Evolutionary conservation across 768 basidiomycete genomes (phyloP).

Genomic region (Hemileccinum rubropunctum): DNA sequence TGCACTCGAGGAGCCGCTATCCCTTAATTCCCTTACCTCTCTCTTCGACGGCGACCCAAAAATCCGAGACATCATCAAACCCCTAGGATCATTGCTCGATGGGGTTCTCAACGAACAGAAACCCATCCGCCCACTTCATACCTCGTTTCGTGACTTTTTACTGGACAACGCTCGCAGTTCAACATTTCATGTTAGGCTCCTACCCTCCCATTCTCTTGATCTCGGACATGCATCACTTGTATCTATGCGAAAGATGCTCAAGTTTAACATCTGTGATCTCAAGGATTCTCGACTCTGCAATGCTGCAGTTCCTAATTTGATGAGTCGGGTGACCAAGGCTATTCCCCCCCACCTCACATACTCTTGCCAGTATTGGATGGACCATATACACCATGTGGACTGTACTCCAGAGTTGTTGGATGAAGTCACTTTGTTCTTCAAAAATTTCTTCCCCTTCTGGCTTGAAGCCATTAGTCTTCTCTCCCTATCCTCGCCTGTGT

Average conservation of each 20-base stretch:
- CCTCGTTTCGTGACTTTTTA: conserved; percentile 1
- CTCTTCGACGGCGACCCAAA: background rate
- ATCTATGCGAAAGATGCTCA: conserved; percentile 2
- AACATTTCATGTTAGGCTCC: background rate
- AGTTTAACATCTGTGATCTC: conserved; percentile 7
- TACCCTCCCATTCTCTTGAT: background rate
- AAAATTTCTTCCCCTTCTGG: conserved; percentile 2
- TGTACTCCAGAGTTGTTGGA: background rate
- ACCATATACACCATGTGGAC: background rate
- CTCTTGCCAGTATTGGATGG: conserved; percentile 2
- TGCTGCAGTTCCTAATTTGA: background rate
- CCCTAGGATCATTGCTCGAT: conserved; percentile 1
- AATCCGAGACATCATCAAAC: background rate
- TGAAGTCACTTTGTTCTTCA: conserved; percentile 6
- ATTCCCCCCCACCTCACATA: background rate
- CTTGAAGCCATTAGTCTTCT: background rate
- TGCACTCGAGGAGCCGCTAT: background rate
- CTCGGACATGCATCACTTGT: background rate
- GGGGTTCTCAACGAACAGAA: background rate
- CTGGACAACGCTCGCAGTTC: background rate
- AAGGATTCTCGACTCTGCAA: background rate
- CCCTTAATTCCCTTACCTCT: background rate
- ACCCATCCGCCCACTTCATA: conserved; percentile 1
- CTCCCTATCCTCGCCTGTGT: background rate
- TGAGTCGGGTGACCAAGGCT: background rate